These are phyloP conservation scores for Paracoccidioides brasiliensis DNA, from an alignment of 2,329 filamentous ascomycete genomes.

Conservation along the genomic window DNA sequence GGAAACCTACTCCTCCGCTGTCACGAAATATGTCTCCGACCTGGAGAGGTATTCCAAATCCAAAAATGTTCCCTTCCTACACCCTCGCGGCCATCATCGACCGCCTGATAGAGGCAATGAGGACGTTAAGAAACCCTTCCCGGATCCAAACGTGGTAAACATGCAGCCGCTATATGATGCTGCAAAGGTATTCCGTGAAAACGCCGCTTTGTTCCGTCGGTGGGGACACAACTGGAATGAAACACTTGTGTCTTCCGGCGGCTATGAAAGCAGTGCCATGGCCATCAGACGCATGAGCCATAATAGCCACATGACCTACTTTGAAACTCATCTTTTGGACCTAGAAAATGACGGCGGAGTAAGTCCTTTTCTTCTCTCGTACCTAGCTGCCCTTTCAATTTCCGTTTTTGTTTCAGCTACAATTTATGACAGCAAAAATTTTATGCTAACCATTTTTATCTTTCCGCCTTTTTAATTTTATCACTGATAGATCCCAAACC, in stretches of 20 bases:
- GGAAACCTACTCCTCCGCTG: constrained; percentile 52
- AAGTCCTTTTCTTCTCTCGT: constrained; percentile 32
- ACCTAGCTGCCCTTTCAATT: background rate
- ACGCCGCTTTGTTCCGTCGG: constrained; percentile 52
- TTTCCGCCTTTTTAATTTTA: background rate
- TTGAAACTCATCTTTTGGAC: constrained; percentile 77
- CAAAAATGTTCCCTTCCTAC: constrained; percentile 31
- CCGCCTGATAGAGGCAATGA: constrained; percentile 8
- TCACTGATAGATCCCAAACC: constrained; percentile 54
- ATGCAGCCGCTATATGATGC: constrained; percentile 51
- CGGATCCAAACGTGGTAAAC: constrained; percentile 28
- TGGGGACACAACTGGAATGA: constrained; percentile 72
- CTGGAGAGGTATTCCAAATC: constrained; percentile 53
- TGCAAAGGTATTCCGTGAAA: constrained; percentile 44
- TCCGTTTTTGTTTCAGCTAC: background rate
- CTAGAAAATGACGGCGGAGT: constrained; percentile 58
- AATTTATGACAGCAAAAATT: background rate
- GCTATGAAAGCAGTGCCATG: constrained; percentile 60
- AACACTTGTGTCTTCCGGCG: constrained; percentile 54
- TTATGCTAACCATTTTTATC: constrained; percentile 4
- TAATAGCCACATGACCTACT: constrained; percentile 64
- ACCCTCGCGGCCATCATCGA: background rate
- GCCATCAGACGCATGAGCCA: constrained; percentile 57
- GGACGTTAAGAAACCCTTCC: constrained; percentile 7
- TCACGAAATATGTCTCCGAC: constrained; percentile 53